Evolutionary conservation across 2,329 filamentous ascomycete species (phyloP).

Genomic region (Neocatenulostroma microsporum): DNA sequence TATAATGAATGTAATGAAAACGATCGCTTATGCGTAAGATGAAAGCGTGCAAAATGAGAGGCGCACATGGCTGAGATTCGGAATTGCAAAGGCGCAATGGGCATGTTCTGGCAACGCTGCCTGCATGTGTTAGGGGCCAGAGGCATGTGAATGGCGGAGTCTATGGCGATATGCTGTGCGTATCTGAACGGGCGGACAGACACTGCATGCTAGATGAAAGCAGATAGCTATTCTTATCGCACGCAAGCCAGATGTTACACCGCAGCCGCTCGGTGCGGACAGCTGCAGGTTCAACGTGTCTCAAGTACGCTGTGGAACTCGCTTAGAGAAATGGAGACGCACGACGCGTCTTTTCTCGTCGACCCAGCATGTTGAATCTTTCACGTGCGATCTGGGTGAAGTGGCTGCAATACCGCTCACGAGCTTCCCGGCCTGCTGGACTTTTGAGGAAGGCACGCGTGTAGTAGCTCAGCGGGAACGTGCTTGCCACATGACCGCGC

Average conservation of each 20-base stretch:
- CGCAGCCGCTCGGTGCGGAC: slow-evolving; percentile 1
- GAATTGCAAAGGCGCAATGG: no score
- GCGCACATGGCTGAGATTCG: no score
- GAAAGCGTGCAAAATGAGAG: no score
- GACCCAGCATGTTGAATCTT: no score
- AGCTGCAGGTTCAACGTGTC: slow-evolving; percentile 2
- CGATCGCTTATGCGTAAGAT: no score
- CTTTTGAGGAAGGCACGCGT: slow-evolving; percentile 4
- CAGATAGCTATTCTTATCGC: neutral
- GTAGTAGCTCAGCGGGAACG: neutral
- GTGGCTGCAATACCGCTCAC: no score
- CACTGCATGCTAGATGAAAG: slow-evolving; percentile 1
- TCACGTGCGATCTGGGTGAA: neutral
- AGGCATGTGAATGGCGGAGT: neutral
- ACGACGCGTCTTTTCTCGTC: no score
- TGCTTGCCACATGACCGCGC: slow-evolving; percentile 1
- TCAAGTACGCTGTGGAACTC: slow-evolving; percentile 1
- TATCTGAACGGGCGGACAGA: no score
- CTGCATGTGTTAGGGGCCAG: no score
- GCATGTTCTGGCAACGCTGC: no score
- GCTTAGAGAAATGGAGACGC: neutral
- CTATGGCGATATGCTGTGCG: neutral
- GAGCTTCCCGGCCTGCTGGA: neutral
- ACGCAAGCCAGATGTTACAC: slow-evolving; percentile 3
- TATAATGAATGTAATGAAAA: slow-evolving; percentile 5